A percentile compares a stretch with the other conserved stretches of the same genome.
These are phyloP conservation scores for Solanum sejunctum DNA, from an alignment of 257 asterid genomes.

Conservation along the genomic window DNA sequence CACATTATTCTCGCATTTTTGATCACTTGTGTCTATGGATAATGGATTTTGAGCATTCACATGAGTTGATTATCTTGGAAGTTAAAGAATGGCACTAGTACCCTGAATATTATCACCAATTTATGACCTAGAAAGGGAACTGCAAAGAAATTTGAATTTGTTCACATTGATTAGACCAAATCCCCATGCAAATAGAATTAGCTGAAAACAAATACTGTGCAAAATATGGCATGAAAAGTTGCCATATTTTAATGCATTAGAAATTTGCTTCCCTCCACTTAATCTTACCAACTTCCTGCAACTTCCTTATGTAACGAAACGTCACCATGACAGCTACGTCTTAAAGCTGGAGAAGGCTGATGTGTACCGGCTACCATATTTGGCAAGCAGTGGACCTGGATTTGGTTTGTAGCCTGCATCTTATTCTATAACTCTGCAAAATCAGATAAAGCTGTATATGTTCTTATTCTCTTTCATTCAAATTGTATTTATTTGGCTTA, in stretches of 20 bases:
- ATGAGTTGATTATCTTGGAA: not conserved
- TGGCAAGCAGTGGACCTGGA: constrained; percentile 93
- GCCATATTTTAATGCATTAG: not conserved
- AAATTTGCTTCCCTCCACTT: not conserved
- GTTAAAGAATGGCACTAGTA: not conserved
- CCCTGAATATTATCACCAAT: not conserved
- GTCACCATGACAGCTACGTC: constrained; percentile 56
- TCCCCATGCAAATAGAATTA: not conserved
- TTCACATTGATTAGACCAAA: not conserved
- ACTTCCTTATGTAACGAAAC: constrained; percentile 8
- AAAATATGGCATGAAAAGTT: not conserved
- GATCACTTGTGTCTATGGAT: not conserved
- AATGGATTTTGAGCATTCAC: not conserved
- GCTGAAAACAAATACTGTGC: not conserved
- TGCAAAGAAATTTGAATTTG: not conserved
- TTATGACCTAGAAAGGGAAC: not conserved
- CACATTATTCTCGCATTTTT: not conserved
- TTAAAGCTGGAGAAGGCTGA: constrained; percentile 97
- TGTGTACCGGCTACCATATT: constrained; percentile 86
- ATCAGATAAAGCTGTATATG: not conserved
- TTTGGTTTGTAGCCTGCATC: constrained; percentile 41
- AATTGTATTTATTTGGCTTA: not conserved
- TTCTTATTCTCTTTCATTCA: not conserved
- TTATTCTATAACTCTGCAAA: not conserved
- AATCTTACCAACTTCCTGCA: not conserved